Base-by-base conservation (phyloP, 768 basidiomycete species). In the Termitomyces titanicus region DNA sequence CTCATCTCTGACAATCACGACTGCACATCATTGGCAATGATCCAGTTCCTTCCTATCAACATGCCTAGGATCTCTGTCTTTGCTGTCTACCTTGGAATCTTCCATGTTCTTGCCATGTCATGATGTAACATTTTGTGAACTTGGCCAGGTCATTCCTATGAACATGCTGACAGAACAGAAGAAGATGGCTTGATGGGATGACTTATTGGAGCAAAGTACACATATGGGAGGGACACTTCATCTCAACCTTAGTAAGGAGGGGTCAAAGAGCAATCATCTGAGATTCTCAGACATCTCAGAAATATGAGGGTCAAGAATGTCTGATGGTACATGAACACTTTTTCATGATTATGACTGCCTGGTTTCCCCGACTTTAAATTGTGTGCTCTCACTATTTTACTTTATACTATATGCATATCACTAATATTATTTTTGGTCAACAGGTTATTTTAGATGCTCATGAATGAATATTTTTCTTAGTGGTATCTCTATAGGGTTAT, bases 221-320 rank as follows among this genome's bases (percentile, higher is more conserved):
- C 68, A 69, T 48, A 89, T 89, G 1, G 89, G 89, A 1, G 89
- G 89, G 42, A 92, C 89, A 49, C 64, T 91, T 52, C 86, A 83
- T 61, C 64, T 90, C 7, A 38, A 53, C 22, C 18, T 47, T 33
- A 72, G 74, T 4, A 9, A 29, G 8, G 24, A 59, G 51, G 61
- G 61, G 20, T 43, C 62, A 43, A 55, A 35, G 25, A 58, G 56
- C 25, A 60, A 64, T 45, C 18, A 35, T 45, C 37, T 64, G 49
- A 46, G 60, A 43, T 64, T 61, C 44, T 64, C 63, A 11, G 58
- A 56, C 40, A 47, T 59, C 18, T 59, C 57, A 31, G 49, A 47
- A 40, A n/a, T n/a, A n/a, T n/a, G n/a, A n/a, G n/a, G n/a, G n/a
- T n/a, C n/a, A n/a, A n/a, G n/a, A n/a, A n/a, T n/a, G n/a, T n/a